Evolutionary conservation across 2,329 filamentous ascomycete species (phyloP).

Genomic region (Calonectria hawksworthii): DNA sequence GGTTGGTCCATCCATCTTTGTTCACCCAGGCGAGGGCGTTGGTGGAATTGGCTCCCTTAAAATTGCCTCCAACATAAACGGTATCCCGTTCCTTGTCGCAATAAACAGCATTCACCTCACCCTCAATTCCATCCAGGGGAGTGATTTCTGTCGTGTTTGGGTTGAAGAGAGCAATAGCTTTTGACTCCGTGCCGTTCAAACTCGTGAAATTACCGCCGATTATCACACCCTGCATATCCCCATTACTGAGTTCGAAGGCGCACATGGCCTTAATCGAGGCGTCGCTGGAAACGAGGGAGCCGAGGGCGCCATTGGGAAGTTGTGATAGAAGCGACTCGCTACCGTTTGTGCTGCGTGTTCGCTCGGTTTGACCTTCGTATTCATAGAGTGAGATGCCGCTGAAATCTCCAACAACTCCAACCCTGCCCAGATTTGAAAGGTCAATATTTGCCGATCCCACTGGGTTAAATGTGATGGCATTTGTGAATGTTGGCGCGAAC

Average conservation of each 20-base stretch:
- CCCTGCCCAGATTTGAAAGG: constrained; percentile 81
- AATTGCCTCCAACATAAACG: constrained; percentile 94
- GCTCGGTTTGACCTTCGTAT: constrained; percentile 83
- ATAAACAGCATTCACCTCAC: constrained; percentile 84
- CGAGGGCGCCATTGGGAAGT: constrained; percentile 88
- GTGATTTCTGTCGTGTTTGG: constrained; percentile 78
- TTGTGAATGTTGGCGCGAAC: constrained; percentile 57
- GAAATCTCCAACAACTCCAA: constrained; percentile 91
- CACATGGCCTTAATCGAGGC: constrained; percentile 93
- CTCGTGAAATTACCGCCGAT: constrained; percentile 97
- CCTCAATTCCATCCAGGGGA: constrained; percentile 84
- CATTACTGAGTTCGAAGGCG: constrained; percentile 76
- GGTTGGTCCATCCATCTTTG: constrained; percentile 78
- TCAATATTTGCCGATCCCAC: constrained; percentile 82
- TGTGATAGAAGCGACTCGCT: constrained; percentile 84
- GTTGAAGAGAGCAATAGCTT: constrained; percentile 86
- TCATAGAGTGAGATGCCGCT: constrained; percentile 91
- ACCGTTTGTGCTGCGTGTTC: constrained; percentile 78
- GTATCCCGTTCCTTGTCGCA: constrained; percentile 83
- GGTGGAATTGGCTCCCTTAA: constrained; percentile 83
- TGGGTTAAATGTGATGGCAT: constrained; percentile 71
- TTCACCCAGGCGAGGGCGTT: constrained; percentile 90
- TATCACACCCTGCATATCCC: constrained; percentile 79
- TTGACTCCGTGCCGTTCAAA: constrained; percentile 80
- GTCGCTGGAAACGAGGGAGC: constrained; percentile 81